These are phyloP conservation scores for Myxozyma sirexii DNA, from an alignment of 805 yeast genomes.

Conservation along the genomic window DNA sequence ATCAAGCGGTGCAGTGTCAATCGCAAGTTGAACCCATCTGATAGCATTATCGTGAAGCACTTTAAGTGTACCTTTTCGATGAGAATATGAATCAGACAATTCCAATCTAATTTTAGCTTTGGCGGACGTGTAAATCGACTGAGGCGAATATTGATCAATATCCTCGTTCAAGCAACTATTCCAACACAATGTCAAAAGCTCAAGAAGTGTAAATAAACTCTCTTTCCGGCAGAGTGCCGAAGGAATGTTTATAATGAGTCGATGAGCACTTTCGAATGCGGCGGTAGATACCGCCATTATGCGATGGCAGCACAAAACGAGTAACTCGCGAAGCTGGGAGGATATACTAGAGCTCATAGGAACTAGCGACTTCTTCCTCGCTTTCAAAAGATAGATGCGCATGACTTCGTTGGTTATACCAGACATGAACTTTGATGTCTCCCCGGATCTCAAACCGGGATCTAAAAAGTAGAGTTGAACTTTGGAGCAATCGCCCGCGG, in stretches of 20 bases:
- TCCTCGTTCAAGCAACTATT: conserved; percentile 83
- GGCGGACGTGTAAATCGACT: conserved; percentile 59
- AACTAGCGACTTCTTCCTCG: conserved; percentile 55
- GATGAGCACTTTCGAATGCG: conserved; percentile 76
- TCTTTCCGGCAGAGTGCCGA: conserved; percentile 74
- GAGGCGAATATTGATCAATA: conserved; percentile 80
- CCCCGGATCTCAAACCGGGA: conserved; percentile 72
- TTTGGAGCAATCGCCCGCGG: conserved; percentile 80
- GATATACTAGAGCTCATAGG: conserved; percentile 65
- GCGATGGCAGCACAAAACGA: conserved; percentile 77
- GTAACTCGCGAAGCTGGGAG: conserved; percentile 65
- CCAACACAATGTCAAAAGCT: conserved; percentile 74
- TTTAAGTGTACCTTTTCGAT: conserved; percentile 71
- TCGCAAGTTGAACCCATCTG: conserved; percentile 64
- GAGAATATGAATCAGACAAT: conserved; percentile 72
- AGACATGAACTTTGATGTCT: conserved; percentile 68
- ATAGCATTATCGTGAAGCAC: conserved; percentile 60
- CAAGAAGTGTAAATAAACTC: conserved; percentile 77
- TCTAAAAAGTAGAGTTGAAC: conserved; percentile 80
- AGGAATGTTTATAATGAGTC: conserved; percentile 67
- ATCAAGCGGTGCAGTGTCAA: conserved; percentile 67
- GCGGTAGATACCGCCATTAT: conserved; percentile 71
- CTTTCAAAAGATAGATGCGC: conserved; percentile 18
- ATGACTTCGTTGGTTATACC: conserved; percentile 63
- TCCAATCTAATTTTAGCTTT: conserved; percentile 53